These are phyloP conservation scores for Tilletia walkeri DNA, from an alignment of 1,284 basidiomycete species.

Conservation along the genomic window DNA sequence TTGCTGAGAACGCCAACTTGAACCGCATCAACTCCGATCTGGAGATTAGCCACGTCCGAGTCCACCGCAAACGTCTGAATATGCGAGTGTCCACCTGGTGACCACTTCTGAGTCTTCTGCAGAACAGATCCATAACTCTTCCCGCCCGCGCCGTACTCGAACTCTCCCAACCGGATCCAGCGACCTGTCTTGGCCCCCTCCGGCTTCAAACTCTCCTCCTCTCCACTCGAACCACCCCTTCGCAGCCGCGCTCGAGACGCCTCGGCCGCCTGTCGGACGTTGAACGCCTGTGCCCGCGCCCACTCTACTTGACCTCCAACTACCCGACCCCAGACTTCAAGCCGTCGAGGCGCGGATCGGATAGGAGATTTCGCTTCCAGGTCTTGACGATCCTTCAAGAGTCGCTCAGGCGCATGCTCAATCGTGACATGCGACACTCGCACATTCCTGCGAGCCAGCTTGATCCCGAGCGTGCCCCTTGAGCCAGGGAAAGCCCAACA, in stretches of 20 bases:
- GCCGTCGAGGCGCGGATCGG: slow-evolving; percentile 71
- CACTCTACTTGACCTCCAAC: background rate
- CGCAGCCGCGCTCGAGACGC: background rate
- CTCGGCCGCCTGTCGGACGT: background rate
- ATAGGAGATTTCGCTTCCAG: background rate
- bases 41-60: slow-evolving; percentile 67
- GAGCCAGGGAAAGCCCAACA: slow-evolving; percentile 88
- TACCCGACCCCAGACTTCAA: slow-evolving; percentile 73
- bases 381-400: slow-evolving; percentile 58
- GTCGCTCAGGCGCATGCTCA: slow-evolving; percentile 71
- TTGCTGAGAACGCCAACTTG: slow-evolving; percentile 76
- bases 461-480: slow-evolving; percentile 76
- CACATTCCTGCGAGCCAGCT: slow-evolving; percentile 68
- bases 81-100: slow-evolving; percentile 8
- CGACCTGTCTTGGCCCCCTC: slow-evolving; percentile 51
- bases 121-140: too few species aligned
- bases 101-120: background rate
- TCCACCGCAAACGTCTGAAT: slow-evolving; percentile 83
- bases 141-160: slow-evolving; percentile 39
- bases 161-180: slow-evolving; percentile 52
- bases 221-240: slow-evolving; percentile 57
- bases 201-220: slow-evolving; percentile 67
- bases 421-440: slow-evolving; percentile 73
- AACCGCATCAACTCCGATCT: slow-evolving; percentile 76
- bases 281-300: slow-evolving; percentile 7